phyloP scores from a whole-genome alignment of 176 grass and related monocot genomes.

The Zoysia pacifica region DNA sequence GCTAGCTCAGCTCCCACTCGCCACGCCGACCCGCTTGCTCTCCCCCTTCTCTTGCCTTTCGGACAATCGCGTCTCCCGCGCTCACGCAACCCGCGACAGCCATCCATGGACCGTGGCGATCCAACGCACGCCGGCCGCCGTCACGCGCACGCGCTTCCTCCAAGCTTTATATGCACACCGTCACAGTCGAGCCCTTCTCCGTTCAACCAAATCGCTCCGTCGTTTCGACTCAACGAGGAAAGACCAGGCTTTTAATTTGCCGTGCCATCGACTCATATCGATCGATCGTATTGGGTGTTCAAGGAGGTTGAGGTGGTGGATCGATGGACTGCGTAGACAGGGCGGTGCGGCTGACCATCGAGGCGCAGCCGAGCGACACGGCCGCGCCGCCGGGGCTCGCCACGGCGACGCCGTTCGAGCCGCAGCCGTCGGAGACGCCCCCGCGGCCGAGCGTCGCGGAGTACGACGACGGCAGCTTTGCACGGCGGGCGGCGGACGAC shows the following conservation, averaged over 20 bases:
- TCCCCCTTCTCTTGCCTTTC: conserved; percentile 56
- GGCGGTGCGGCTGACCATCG: conserved; percentile 47
- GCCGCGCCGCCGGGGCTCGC: not conserved
- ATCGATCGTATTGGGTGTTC: not conserved
- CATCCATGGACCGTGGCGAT: conserved; percentile 23
- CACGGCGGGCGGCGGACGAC: not conserved
- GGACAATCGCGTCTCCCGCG: conserved; percentile 48
- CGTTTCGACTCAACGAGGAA: not conserved
- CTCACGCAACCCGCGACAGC: conserved; percentile 40
- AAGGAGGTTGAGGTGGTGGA: not conserved
- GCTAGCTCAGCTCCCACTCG: not conserved
- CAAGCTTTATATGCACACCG: not conserved
- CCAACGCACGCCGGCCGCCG: not conserved
- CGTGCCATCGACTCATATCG: not conserved
- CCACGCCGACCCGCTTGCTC: not conserved
- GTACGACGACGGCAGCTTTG: not conserved
- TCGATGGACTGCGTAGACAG: conserved; percentile 2
- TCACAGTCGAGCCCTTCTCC: not conserved
- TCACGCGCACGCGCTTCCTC: not conserved
- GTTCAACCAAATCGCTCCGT: not conserved
- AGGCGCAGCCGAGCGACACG: conserved; percentile 46
- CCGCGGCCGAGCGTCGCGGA: conserved; percentile 10
- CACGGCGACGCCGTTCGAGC: conserved; percentile 61
- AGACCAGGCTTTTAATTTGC: not conserved
- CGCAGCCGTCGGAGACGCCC: conserved; percentile 46